These are phyloP conservation scores for Zoysia matrella DNA, from an alignment of 202 grass and related monocot species.

Conservation along the genomic window DNA sequence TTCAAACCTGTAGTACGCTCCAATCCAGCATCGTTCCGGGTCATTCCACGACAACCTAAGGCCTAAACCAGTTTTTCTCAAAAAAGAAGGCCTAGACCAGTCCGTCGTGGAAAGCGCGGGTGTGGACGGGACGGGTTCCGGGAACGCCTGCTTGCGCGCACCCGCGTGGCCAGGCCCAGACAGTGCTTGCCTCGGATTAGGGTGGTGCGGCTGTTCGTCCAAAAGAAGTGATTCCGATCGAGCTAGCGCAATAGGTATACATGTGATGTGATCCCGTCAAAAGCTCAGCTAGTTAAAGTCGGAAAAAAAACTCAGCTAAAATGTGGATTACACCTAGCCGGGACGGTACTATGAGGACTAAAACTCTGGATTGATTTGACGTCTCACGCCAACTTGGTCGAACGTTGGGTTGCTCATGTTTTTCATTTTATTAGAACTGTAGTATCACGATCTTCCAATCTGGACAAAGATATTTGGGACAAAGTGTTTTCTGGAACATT, in stretches of 20 bases:
- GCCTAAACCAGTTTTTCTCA: too few relatives aligned
- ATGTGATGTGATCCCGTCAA: background rate
- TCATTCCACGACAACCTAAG: too few relatives aligned
- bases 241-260: background rate
- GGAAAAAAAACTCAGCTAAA: too few relatives aligned
- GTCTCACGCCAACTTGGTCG: background rate
- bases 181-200: slow-evolving; percentile 2
- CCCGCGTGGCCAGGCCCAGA: background rate
- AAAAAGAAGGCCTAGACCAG: too few relatives aligned
- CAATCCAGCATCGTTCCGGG: too few relatives aligned
- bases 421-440: too few relatives aligned
- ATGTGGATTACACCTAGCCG: too few relatives aligned
- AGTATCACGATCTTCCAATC: background rate
- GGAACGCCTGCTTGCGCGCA: background rate
- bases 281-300: background rate
- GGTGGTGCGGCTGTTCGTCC: background rate
- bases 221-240: slow-evolving; percentile 31
- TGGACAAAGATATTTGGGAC: background rate
- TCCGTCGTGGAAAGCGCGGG: background rate
- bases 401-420: too few relatives aligned
- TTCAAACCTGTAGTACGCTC: too few relatives aligned
- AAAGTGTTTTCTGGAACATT: too few relatives aligned
- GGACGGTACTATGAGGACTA: too few relatives aligned
- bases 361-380: background rate
- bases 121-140: background rate